These are phyloP conservation scores for Paramecium pentaurelia DNA, from an alignment of 73 alveolate genomes.

Conservation along the genomic window DNA sequence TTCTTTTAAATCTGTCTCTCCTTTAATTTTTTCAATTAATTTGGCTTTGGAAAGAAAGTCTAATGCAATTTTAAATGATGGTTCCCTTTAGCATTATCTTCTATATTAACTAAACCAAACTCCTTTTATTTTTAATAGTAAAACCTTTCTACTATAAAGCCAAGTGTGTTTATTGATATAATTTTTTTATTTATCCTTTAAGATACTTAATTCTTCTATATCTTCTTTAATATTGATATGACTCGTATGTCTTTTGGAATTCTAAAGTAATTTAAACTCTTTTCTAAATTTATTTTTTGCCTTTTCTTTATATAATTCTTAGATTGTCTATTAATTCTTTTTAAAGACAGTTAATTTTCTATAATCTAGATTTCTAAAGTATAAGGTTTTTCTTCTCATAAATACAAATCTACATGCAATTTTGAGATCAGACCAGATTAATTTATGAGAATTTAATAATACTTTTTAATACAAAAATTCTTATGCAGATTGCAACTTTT, in stretches of 20 bases:
- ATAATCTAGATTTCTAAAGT: not conserved
- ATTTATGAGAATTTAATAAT: not conserved
- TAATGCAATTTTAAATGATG: not conserved
- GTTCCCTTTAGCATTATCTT: not conserved
- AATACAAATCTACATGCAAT: not conserved
- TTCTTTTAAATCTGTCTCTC: not conserved
- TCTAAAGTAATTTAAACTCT: not conserved
- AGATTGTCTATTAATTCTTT: not conserved
- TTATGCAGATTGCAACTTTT: not conserved
- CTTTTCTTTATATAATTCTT: not conserved
- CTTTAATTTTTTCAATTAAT: not conserved
- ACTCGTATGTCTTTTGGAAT: not conserved
- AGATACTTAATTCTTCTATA: not conserved
- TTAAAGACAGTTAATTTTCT: not conserved
- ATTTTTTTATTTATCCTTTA: not conserved
- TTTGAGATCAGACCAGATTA: not conserved
- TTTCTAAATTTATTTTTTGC: constrained; percentile 21
- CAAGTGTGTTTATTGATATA: constrained; percentile 6
- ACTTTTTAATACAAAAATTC: not conserved
- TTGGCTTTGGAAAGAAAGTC: not conserved
- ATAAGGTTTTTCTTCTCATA: not conserved
- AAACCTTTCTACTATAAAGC: not conserved
- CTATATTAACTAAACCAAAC: constrained; percentile 7
- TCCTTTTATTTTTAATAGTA: not conserved
- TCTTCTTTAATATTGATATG: not conserved